phyloP scores from a whole-genome alignment of 805 yeast genomes.

The Priceomyces fermenticarens region DNA sequence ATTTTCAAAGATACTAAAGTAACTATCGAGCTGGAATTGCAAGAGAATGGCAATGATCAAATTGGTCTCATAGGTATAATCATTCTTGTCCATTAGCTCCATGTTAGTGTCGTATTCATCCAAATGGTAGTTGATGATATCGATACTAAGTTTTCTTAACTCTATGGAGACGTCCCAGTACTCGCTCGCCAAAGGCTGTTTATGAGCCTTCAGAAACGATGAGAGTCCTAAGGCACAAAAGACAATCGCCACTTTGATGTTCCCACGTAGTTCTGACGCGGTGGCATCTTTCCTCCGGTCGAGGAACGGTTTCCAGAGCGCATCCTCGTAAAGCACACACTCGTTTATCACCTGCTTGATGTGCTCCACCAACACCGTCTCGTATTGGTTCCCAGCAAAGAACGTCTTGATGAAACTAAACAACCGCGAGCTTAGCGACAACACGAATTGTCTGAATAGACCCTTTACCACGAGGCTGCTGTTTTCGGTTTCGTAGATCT shows the following conservation, averaged over 20 bases:
- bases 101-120: conserved; percentile 37
- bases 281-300: conserved; percentile 6
- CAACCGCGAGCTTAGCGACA: conserved; percentile 14
- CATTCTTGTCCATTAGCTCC: conserved; percentile 9
- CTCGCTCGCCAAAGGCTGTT: conserved; percentile 15
- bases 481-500: conserved; percentile 12
- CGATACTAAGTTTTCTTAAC: conserved; percentile 33
- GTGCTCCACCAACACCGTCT: conserved; percentile 25
- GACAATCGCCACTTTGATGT: conserved; percentile 22
- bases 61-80: conserved; percentile 27
- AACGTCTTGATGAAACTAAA: conserved; percentile 27
- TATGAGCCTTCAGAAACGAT: conserved; percentile 11
- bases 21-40: conserved; percentile 36
- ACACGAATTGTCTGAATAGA: conserved; percentile 17
- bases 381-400: conserved; percentile 24
- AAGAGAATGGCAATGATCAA: conserved; percentile 35
- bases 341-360: conserved; percentile 29
- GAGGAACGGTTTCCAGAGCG: conserved; percentile 10
- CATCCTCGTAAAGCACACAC: conserved; percentile 16
- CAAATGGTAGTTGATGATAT: conserved; percentile 35
- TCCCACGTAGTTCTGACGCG: conserved; percentile 8
- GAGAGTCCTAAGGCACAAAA: conserved; percentile 23
- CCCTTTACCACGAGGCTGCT: conserved; percentile 14
- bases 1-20: conserved; percentile 41
- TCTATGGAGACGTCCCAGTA: conserved; percentile 28